Base-by-base conservation (phyloP, 2,329 filamentous ascomycete species). In the Aspergillus oerlinghausenensis region DNA sequence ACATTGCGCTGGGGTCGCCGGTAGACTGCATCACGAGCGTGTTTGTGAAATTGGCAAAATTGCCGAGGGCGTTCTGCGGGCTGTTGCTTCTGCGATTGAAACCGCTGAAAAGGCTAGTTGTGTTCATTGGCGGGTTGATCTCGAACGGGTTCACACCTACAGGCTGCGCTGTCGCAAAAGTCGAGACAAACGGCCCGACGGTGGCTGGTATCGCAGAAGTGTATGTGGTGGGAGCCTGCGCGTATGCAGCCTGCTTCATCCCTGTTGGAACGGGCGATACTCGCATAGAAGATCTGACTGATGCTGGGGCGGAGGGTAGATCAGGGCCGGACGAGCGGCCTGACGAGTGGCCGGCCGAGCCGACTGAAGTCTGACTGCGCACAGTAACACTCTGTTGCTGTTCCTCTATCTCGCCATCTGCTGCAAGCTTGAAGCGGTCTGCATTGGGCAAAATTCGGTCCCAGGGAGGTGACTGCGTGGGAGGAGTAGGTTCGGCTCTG, bases 381-480 rank as follows among this genome's bases (percentile, higher is more conserved):
- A 23, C 21, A 47, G 5, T 3, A 17, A 25, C 43, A 26, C 3
- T 7, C 1, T 21, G 11, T 7, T 7, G 10, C 3, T 14, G 11
- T 7, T 7, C 19, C 3, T 23, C 43, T 4, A 11, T 2, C 0
- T 25, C 21, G 7, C 10, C 43, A 47, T 26, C 21, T 17, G n/a
- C 4, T 14, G 29, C 29, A 14, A 32, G 35, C 5, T 60, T 54
- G 25, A 58, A 63, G 5, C 45, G 55, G 19, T 47, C 14, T 14
- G 14, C 49, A 4, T 38, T 23, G 5, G 40, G 40, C 1, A 51
- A 19, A 11, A 50, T 17, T 25, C 14, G 56, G 11, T 50, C 29
- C 57, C 61, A 63, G 10, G 52, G 38, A 26, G 54, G 60, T 11
- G 23, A 10, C 17, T 21, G 42, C 9, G 29, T 19, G n/a, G 29